Percentiles rank a stretch among this genome's conserved stretches.
These are phyloP conservation scores for Mortierella sp. DNA, from an alignment of 371 early-diverging fungal species.

Conservation along the genomic window DNA sequence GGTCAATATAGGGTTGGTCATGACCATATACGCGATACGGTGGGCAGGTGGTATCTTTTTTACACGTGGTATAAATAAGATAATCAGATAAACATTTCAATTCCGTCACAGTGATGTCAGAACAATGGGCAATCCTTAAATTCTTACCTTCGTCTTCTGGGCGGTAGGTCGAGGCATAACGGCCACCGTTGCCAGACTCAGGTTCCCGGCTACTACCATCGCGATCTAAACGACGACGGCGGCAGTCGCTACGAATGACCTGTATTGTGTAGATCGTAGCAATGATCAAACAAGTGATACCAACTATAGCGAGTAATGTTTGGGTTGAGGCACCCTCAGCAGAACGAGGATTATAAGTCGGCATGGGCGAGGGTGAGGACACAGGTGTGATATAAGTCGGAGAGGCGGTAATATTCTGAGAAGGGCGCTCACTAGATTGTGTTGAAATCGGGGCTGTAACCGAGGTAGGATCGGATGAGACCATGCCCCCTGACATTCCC, in stretches of 20 bases:
- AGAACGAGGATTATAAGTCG: background rate
- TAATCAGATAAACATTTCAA: background rate
- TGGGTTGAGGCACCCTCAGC: background rate
- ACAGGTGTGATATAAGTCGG: background rate
- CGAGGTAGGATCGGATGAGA: background rate
- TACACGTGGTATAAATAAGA: background rate
- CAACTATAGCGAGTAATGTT: slow-evolving; percentile 35
- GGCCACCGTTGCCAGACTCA: slow-evolving; percentile 1
- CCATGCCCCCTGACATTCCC: background rate
- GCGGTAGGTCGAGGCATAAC: slow-evolving; percentile 27
- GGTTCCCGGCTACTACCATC: background rate
- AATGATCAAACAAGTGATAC: slow-evolving; percentile 10
- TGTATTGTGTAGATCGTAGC: slow-evolving; percentile 32
- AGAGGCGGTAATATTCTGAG: background rate
- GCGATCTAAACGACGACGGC: slow-evolving; percentile 20
- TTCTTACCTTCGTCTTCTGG: slow-evolving; percentile 28
- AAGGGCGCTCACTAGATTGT: background rate
- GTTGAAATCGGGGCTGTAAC: background rate
- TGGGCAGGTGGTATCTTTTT: slow-evolving; percentile 18
- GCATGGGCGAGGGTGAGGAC: background rate
- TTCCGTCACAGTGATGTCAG: slow-evolving; percentile 9
- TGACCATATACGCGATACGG: slow-evolving; percentile 38
- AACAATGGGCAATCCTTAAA: background rate
- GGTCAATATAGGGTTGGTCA: slow-evolving; percentile 32
- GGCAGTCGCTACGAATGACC: slow-evolving; percentile 32